Base-by-base conservation (phyloP, 306 rosid genomes). In the Astragalus membranaceus region DNA sequence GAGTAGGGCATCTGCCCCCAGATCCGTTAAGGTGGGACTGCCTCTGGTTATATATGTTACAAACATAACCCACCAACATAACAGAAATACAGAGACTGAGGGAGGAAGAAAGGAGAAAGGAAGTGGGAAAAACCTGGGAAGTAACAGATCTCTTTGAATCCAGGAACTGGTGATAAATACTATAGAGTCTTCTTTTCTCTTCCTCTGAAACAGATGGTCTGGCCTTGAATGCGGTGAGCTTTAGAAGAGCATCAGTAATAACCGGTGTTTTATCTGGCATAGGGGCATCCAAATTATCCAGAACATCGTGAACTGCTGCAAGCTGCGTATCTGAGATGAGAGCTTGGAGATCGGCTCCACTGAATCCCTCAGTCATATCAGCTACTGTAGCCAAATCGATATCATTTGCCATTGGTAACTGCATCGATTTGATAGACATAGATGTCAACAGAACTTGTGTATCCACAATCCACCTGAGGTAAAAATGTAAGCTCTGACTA, bases 331-430 rank as follows among this genome's bases (percentile, higher is more conserved):
- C 98, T 30, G 97, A 94, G 72, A 94, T 92, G 49, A 94, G 84
- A 66, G 98, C 97, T 82, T 90, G 98, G 71, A 94, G 97, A 76
- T 90, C 98, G 47, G 98, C 98, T 41, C 97, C 98, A 69, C 97
- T 94, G 75, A 84, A 88, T 76, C 98, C 98, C 80, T 94, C 92
- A 1, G 98, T 90, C 85, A 84, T 65, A 74, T 69, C 65, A 73
- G 98, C 96, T 68, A 88, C 64, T 69, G 95, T 59, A 75, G 69
- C 81, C 87, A 94, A 87, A 83, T 90, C 90, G 5, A 90, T 85
- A 65, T 90, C 90, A 62, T 69, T 62, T 43, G 87, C 92, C 76
- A 87, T 62, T 14, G 94, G 89, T 35, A 94, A 80, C 98, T 90
- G 92, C 82, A 54, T 36, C 54, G 71, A 75, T 61, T 39, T 49